Evolutionary conservation across 805 yeast species (phyloP).

Genomic region (Huiozyma sinensis): DNA sequence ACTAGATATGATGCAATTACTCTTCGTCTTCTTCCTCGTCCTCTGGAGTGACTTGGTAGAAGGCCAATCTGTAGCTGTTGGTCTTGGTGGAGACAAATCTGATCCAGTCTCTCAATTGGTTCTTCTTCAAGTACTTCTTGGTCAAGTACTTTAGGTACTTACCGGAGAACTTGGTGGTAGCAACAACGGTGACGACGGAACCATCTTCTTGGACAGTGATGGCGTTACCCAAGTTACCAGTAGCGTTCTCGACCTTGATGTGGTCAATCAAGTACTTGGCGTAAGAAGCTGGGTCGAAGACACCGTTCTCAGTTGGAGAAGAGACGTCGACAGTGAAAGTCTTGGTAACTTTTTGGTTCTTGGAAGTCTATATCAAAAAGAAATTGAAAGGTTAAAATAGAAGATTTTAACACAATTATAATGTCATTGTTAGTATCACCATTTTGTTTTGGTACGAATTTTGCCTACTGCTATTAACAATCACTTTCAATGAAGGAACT

Average conservation of each 20-base stretch:
- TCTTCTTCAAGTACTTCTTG: slow-evolving; percentile 99
- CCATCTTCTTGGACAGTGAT: slow-evolving; percentile 83
- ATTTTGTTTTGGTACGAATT: slow-evolving; percentile 4
- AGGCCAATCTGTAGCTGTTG: slow-evolving; percentile 93
- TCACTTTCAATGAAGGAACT: slow-evolving; percentile 14
- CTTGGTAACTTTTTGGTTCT: slow-evolving; percentile 73
- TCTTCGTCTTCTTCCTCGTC: slow-evolving; percentile 75
- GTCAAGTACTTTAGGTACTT: slow-evolving; percentile 99
- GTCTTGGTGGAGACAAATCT: slow-evolving; percentile 94
- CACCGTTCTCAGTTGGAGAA: slow-evolving; percentile 95
- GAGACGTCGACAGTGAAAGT: slow-evolving; percentile 93
- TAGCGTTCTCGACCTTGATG: slow-evolving; percentile 95
- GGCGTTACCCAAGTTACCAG: slow-evolving; percentile 95
- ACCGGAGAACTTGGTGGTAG: slow-evolving; percentile 96
- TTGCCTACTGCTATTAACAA: slow-evolving; percentile 33
- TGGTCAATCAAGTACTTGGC: slow-evolving; percentile 97
- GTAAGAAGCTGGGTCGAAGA: slow-evolving; percentile 94
- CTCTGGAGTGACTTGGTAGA: slow-evolving; percentile 97
- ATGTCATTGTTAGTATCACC: slow-evolving; percentile 11
- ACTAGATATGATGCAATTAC: slow-evolving; percentile 43
- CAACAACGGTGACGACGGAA: slow-evolving; percentile 78
- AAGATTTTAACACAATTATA: too few relatives aligned
- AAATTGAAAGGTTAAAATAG: neutral
- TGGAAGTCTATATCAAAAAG: slow-evolving; percentile 49
- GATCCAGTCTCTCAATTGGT: slow-evolving; percentile 99